Conservation (phyloP, 2,329 filamentous ascomycete species). For the Colletotrichum lindemuthianum region DNA sequence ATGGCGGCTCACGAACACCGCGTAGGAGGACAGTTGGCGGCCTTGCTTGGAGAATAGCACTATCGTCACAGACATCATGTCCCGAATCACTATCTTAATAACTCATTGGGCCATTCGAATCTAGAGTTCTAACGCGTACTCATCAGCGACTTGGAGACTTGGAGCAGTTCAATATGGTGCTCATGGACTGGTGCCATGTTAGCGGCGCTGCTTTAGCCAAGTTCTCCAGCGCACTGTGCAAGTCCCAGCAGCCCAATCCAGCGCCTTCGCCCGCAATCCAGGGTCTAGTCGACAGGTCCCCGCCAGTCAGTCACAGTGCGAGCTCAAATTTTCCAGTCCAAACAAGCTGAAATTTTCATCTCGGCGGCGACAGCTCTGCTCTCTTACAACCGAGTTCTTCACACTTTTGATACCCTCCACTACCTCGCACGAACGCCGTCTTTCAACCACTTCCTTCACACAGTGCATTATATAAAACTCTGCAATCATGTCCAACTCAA, state of each 20-base stretch:
- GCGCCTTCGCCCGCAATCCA: neutral
- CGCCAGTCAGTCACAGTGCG: conserved; percentile 18
- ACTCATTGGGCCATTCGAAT: too few relatives aligned
- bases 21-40: too few relatives aligned
- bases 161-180: neutral
- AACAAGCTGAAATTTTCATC: conserved; percentile 13
- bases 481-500: conserved; percentile 52
- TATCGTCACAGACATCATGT: too few relatives aligned
- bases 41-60: too few relatives aligned
- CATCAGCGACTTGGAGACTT: too few relatives aligned
- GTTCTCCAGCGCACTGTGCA: conserved; percentile 11
- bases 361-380: conserved; percentile 8
- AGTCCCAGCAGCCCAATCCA: neutral
- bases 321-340: neutral
- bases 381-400: conserved; percentile 10
- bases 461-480: too few relatives aligned
- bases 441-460: too few relatives aligned
- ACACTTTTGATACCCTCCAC: neutral
- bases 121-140: too few relatives aligned
- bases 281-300: neutral
- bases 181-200: neutral
- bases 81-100: too few relatives aligned
- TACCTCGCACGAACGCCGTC: neutral
- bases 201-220: conserved; percentile 2
- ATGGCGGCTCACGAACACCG: too few relatives aligned